These are phyloP conservation scores for Oemleria cerasiformis DNA, from an alignment of 306 rosid genomes.

Conservation along the genomic window DNA sequence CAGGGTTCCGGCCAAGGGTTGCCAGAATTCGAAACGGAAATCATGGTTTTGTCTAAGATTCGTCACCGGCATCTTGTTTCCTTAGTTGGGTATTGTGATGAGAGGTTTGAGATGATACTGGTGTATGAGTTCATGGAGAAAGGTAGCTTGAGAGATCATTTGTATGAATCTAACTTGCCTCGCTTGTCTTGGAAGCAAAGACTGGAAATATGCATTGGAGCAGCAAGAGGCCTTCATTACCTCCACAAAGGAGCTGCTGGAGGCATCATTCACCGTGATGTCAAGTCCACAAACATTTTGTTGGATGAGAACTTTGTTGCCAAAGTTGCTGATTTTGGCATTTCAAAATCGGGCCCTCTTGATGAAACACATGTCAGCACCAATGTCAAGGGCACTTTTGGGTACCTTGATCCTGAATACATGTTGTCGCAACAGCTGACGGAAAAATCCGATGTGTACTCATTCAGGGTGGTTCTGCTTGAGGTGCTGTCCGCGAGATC, in stretches of 20 bases:
- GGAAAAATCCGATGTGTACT: slow-evolving; percentile 52
- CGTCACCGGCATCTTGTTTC: slow-evolving; percentile 50
- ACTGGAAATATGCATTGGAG: slow-evolving; percentile 56
- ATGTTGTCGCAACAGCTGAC: slow-evolving; percentile 41
- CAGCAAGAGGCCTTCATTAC: slow-evolving; percentile 54
- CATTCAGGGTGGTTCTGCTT: slow-evolving; percentile 50
- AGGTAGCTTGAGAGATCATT: slow-evolving; percentile 48
- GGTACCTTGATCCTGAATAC: slow-evolving; percentile 57
- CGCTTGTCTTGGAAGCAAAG: slow-evolving; percentile 50
- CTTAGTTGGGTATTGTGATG: slow-evolving; percentile 56
- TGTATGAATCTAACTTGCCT: slow-evolving; percentile 32
- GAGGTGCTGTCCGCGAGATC: slow-evolving; percentile 52
- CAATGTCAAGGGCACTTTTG: slow-evolving; percentile 49
- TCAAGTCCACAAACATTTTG: slow-evolving; percentile 53
- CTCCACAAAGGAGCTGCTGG: slow-evolving; percentile 50
- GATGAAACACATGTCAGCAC: slow-evolving; percentile 52
- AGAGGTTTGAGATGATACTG: slow-evolving; percentile 52
- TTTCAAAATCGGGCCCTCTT: slow-evolving; percentile 37
- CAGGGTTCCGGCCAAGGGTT: slow-evolving; percentile 46
- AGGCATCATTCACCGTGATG: slow-evolving; percentile 55
- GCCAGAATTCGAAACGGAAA: slow-evolving; percentile 49
- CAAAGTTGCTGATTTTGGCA: slow-evolving; percentile 58
- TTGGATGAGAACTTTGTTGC: slow-evolving; percentile 41
- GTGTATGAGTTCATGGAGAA: slow-evolving; percentile 58
- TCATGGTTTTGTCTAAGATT: slow-evolving; percentile 48